Evolutionary conservation across 2,329 filamentous ascomycete genomes (phyloP).

Genomic region (Gyromitra esculenta): DNA sequence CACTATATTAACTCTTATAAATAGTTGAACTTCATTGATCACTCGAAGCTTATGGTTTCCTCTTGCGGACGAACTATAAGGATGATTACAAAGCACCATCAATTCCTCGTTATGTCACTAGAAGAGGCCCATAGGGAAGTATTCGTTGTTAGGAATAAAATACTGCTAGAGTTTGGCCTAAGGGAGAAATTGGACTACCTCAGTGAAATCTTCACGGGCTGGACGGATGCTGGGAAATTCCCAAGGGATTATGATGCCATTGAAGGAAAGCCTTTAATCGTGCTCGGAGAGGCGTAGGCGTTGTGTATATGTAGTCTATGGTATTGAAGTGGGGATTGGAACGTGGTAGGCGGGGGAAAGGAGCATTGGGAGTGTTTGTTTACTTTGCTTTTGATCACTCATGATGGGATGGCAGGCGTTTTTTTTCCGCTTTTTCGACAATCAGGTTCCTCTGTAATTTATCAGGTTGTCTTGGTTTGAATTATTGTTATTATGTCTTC

Average conservation of each 20-base stretch:
- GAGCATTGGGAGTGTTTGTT: conserved; percentile 33
- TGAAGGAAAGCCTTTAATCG: conserved; percentile 54
- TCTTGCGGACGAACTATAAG: conserved; percentile 76
- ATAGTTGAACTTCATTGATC: conserved; percentile 86
- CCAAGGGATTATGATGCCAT: conserved; percentile 55
- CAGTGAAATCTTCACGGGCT: conserved; percentile 55
- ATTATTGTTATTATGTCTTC: conserved; percentile 40
- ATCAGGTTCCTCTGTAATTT: conserved; percentile 45
- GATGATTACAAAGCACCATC: conserved; percentile 71
- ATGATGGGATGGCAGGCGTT: conserved; percentile 47
- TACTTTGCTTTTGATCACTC: conserved; percentile 29
- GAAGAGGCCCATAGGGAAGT: conserved; percentile 78
- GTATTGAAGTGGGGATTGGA: neutral
- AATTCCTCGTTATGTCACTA: conserved; percentile 75
- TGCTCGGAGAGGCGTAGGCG: conserved; percentile 51
- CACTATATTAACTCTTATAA: conserved; percentile 20
- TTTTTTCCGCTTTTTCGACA: conserved; percentile 30
- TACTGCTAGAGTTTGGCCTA: conserved; percentile 56
- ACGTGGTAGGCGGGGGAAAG: neutral
- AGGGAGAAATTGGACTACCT: conserved; percentile 57
- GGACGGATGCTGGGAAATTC: conserved; percentile 54
- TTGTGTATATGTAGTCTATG: conserved; percentile 17
- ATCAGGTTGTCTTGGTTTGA: conserved; percentile 20
- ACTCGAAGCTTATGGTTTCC: conserved; percentile 84
- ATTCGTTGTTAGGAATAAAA: conserved; percentile 62